Base-by-base conservation (phyloP, 1,284 basidiomycete species). In the Trichosporon asahii region DNA sequence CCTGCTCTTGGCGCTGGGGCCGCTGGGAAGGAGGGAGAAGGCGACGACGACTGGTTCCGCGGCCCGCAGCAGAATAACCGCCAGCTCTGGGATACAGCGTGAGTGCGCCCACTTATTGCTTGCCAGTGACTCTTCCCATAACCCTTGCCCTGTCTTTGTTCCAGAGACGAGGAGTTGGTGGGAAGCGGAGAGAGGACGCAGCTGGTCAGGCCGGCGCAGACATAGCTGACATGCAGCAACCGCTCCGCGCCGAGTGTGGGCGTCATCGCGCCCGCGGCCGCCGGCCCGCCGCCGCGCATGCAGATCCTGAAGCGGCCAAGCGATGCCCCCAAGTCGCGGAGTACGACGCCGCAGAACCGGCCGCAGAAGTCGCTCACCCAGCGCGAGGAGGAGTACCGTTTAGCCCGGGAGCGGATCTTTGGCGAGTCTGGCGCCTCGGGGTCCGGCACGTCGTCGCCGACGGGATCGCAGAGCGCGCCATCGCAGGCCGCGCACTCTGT, bases 31-130 rank as follows among this genome's bases (percentile, higher is more conserved):
- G 57, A 61, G 15, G 29, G 27, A 14, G 65, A 35, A 18, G 68
- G 65, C 11, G 71, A 67, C 3, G 72, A 72, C 61, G 73, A 74
- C 33, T 74, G 73, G 73, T 74, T 74, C 61, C 65, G 71, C 25
- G 67, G 67, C 0, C 25, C 57, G 65, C 67, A 37, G 21, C 49
- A 64, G 21, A 65, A 63, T 6, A 74, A 74, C 53, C 73, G 73
- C 11, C 71, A 74, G 69, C 70, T 74, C 40, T 74, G 73, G 73
- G 73, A 74, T 27, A 69, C 57, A 15, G 73, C 73, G 73, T 74
- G 73, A 70, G 73, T 74, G 3, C 27, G 57, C 57, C 57, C 27
- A 29, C 57, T 33, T 31, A 31, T 3, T 61, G 9, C 3, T 37
- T 14, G 9, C 35, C 18, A n/a, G n/a, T 12, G 40, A 7, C 40